Percentiles rank a stretch among this genome's conserved stretches.
Conservation (phyloP, 768 basidiomycete species). For the Podaxis rugospora region DNA sequence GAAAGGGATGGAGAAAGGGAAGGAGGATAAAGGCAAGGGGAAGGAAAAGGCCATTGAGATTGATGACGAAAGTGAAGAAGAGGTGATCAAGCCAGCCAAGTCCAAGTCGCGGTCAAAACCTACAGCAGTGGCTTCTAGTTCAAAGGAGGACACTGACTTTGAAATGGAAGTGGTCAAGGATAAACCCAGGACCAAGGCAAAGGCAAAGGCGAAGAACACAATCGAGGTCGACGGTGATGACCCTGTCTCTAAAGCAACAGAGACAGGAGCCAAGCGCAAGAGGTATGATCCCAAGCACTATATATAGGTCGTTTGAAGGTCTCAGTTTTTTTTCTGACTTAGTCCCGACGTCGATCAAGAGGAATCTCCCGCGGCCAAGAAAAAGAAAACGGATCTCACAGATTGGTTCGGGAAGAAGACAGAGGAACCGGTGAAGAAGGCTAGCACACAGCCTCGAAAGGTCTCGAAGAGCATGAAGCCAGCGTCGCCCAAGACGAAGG, state of each 20-base stretch:
- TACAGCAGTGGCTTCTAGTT: not conserved
- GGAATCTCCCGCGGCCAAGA: constrained; percentile 46
- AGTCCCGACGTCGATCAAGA: constrained; percentile 28
- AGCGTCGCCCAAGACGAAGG: constrained; percentile 42
- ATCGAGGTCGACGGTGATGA: constrained; percentile 13
- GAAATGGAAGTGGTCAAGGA: constrained; percentile 6
- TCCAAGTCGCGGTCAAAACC: constrained; percentile 5
- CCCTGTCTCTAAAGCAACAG: constrained; percentile 13
- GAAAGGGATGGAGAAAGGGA: not conserved
- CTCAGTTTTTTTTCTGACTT: not conserved
- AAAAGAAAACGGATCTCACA: constrained; percentile 43
- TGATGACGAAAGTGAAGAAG: constrained; percentile 14
- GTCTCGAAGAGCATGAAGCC: constrained; percentile 59
- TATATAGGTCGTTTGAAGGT: not conserved
- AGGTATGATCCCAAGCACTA: constrained; percentile 47
- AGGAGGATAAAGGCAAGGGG: constrained; percentile 11
- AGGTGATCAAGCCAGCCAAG: constrained; percentile 7
- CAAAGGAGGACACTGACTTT: not conserved
- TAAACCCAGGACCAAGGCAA: not conserved
- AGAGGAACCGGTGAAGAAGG: constrained; percentile 34
- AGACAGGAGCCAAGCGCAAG: constrained; percentile 54
- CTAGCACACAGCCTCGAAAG: constrained; percentile 28
- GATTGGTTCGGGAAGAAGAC: constrained; percentile 57
- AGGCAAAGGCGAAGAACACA: constrained; percentile 13
- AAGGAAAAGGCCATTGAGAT: constrained; percentile 19